phyloP scores from a whole-genome alignment of 1,284 basidiomycete species.

The Butyriboletus appendiculatus region DNA sequence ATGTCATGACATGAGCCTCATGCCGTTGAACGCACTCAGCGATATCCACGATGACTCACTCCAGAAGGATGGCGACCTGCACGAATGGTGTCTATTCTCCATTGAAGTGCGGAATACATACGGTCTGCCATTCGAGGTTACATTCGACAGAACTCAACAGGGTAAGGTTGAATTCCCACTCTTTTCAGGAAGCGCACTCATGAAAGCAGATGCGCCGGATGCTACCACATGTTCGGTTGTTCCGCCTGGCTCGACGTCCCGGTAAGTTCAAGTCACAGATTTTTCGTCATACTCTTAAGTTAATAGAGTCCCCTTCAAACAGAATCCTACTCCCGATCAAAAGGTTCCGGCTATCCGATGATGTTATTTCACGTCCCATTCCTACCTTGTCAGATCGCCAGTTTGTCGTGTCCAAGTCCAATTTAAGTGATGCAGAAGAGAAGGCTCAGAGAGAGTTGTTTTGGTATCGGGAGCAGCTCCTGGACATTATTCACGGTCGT shows the following conservation, averaged over 20 bases:
- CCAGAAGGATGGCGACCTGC: slow-evolving; percentile 49
- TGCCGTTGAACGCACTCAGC: slow-evolving; percentile 54
- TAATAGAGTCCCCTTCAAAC: slow-evolving; percentile 11
- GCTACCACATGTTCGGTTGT: slow-evolving; percentile 61
- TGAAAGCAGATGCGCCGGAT: slow-evolving; percentile 39
- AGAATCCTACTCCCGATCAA: slow-evolving; percentile 82
- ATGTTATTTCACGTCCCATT: slow-evolving; percentile 65
- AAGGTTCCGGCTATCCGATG: slow-evolving; percentile 62
- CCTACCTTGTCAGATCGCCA: slow-evolving; percentile 89
- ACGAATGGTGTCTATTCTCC: slow-evolving; percentile 81
- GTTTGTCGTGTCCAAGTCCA: slow-evolving; percentile 83
- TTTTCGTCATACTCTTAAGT: slow-evolving; percentile 1
- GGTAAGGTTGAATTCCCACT: slow-evolving; percentile 39
- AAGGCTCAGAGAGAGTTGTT: slow-evolving; percentile 75
- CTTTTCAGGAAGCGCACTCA: slow-evolving; percentile 3
- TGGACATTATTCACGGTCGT: slow-evolving; percentile 63
- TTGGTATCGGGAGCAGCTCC: slow-evolving; percentile 91
- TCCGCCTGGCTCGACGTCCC: slow-evolving; percentile 81
- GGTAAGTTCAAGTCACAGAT: slow-evolving; percentile 46
- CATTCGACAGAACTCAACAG: slow-evolving; percentile 65
- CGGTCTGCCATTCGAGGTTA: slow-evolving; percentile 86
- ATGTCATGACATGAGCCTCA: slow-evolving; percentile 77
- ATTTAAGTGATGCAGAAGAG: slow-evolving; percentile 60
- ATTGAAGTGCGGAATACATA: slow-evolving; percentile 90
- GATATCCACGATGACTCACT: slow-evolving; percentile 21